Base-by-base conservation (phyloP, 441 rosid genomes). In the Flueggea neowawraea region DNA sequence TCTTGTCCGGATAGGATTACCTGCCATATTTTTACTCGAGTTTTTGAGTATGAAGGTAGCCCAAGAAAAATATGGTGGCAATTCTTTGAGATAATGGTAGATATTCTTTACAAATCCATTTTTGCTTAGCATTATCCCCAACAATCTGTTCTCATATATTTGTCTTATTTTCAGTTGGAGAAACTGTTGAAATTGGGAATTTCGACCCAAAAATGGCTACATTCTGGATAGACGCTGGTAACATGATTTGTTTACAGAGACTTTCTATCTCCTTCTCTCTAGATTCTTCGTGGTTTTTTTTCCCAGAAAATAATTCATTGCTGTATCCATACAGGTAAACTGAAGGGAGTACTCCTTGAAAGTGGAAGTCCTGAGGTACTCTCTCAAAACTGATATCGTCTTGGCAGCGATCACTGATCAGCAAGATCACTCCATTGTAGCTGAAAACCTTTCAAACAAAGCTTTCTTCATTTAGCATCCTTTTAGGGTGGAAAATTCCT, bases 11-110 rank as follows among this genome's bases (percentile, higher is more conserved):
- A 31, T 94, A 94, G 32, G 96, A 94, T 71, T 90, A 88, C 80
- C 95, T 94, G 63, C 97, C 97, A 8, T 87, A 84, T 49, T 94
- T 90, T 62, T 94, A 94, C 73, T 94, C 95, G 98, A 69, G 90
- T 87, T 50, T 94, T 94, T 63, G 93, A 88, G 83, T 85, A 85
- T 61, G 96, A 90, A 76, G 96, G 97, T 51, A 94, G 97, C 83
- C 71, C 85, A 50, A 82, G 96, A 75, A 94, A 90, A 78, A 74
- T 88, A 48, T 94, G 95, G 96, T 90, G 98, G 96, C 97, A 88
- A 69, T 88, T 94, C 76, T 90, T 76, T 10, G 96, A 55, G 97
- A 94, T 82, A 90, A 84, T 71, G 97, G 96, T 94, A 82, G 51
- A 71, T 55, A 44, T 50, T 28, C 54, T 15, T 41, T 16, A 6